Base-by-base conservation (phyloP, 805 yeast species). In the Zygotorulaspora danielsina region DNA sequence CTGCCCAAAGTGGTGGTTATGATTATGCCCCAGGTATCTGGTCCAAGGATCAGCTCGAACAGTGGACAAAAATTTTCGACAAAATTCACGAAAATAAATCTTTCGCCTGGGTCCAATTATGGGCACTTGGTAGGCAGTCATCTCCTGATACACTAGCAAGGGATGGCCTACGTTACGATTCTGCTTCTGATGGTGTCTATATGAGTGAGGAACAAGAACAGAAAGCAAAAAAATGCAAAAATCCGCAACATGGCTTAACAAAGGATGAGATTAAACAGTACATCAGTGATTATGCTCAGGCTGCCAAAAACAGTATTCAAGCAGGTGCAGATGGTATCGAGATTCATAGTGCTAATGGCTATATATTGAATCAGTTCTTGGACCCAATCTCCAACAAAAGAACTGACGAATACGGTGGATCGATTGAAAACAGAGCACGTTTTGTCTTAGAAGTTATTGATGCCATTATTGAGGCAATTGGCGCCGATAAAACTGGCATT, bases 281-380 rank as follows among this genome's bases (percentile, higher is more conserved):
- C 41, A 62, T 69, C 12, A 45, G 61, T 28, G 66, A 68, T 32
- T 77, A 56, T 49, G 73, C 66, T 7, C 44, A 49, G 2, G 75
- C 78, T 29, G 78, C 81, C 11, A 61, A 61, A 49, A 59, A 57
- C 32, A 43, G 64, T 12, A 42, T 65, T 25, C 58, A 49, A 9
- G 60, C 62, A 13, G 69, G 68, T 33, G 69, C 69, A 36, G 85
- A 82, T 57, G 79, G 79, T 48, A 73, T 82, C 22, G 86, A 82
- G 59, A 62, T 82, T 34, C 88, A 81, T 56, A 67, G 67, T 27
- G 87, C 87, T 17, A 79, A 80, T 55, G 87, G 88, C 12, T 81
- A 76, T 54, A 56, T 82, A 41, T 49, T 76, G 28, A 68, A 71
- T 59, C 75, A 76, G 58, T 80, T 82, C 51, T 54, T 79, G 49